These are phyloP conservation scores for Salmacisia buchloeana DNA, from an alignment of 1,284 basidiomycete genomes.

Conservation along the genomic window DNA sequence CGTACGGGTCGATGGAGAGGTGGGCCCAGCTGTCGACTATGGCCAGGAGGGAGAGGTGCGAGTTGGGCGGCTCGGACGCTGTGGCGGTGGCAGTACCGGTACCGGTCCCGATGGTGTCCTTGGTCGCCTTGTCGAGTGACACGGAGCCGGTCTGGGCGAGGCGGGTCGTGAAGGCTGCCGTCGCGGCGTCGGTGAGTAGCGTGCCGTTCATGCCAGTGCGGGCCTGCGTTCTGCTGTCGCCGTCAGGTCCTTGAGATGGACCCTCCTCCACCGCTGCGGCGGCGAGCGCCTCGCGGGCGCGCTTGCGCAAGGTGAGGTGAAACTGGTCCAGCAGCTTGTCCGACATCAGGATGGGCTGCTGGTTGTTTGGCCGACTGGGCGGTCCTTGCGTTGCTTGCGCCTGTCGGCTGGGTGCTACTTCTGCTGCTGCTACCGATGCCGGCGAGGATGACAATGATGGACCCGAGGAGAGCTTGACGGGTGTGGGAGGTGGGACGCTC, in stretches of 20 bases:
- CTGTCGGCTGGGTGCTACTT: too few species aligned
- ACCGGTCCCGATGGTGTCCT: neutral
- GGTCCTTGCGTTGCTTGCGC: too few species aligned
- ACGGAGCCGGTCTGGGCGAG: neutral
- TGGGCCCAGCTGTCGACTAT: slow-evolving; percentile 98
- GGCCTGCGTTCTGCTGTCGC: too few species aligned
- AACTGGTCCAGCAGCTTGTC: slow-evolving; percentile 85
- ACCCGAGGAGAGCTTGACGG: neutral
- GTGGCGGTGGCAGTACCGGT: neutral
- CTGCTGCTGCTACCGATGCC: too few species aligned
- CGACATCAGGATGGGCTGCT: slow-evolving; percentile 70
- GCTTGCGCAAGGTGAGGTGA: slow-evolving; percentile 63
- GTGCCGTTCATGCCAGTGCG: neutral
- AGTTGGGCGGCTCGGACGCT: slow-evolving; percentile 60
- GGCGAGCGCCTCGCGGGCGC: neutral
- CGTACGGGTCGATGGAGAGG: slow-evolving; percentile 80
- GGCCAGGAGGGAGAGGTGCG: slow-evolving; percentile 88
- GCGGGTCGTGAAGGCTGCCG: slow-evolving; percentile 12
- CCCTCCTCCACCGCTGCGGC: neutral
- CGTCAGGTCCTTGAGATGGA: too few species aligned
- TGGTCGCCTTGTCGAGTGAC: slow-evolving; percentile 13
- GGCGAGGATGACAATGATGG: too few species aligned
- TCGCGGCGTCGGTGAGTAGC: neutral
- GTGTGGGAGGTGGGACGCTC: slow-evolving; percentile 14
- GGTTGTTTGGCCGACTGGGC: neutral